Evolutionary conservation across 805 yeast species (phyloP).

Genomic region (Wickerhamiella qilinensis): DNA sequence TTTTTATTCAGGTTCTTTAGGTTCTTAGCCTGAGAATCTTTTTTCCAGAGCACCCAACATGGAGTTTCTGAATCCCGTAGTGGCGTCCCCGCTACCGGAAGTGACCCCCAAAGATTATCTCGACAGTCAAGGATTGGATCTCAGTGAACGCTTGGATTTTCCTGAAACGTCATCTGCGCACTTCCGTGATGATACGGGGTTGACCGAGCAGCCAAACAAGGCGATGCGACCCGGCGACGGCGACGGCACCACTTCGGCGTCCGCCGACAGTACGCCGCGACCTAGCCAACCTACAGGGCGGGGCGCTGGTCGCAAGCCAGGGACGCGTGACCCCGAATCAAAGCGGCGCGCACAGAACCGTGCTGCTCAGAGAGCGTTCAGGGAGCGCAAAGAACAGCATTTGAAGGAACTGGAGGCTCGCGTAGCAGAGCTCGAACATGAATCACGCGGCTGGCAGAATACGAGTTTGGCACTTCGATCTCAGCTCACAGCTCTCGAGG

Average conservation of each 20-base stretch:
- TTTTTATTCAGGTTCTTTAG: too few species aligned
- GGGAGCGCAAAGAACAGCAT: constrained; percentile 83
- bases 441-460: constrained; percentile 46
- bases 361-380: constrained; percentile 95
- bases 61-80: neutral
- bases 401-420: constrained; percentile 67
- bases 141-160: neutral
- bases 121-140: neutral
- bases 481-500: constrained; percentile 60
- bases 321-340: constrained; percentile 61
- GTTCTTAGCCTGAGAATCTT: too few species aligned
- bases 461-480: constrained; percentile 60
- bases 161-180: neutral
- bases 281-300: neutral
- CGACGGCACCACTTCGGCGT: neutral
- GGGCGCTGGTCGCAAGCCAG: constrained; percentile 32
- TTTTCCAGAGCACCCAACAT: neutral
- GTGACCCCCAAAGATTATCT: neutral
- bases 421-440: constrained; percentile 55
- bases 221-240: neutral
- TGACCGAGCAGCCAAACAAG: neutral
- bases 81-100: neutral
- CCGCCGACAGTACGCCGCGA: neutral
- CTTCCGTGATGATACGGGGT: neutral
- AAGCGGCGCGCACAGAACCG: constrained; percentile 93